Percentiles rank a stretch among this genome's conserved stretches.
These are phyloP conservation scores for Rhinocladiella similis DNA, from an alignment of 2,329 filamentous ascomycete genomes.

Conservation along the genomic window DNA sequence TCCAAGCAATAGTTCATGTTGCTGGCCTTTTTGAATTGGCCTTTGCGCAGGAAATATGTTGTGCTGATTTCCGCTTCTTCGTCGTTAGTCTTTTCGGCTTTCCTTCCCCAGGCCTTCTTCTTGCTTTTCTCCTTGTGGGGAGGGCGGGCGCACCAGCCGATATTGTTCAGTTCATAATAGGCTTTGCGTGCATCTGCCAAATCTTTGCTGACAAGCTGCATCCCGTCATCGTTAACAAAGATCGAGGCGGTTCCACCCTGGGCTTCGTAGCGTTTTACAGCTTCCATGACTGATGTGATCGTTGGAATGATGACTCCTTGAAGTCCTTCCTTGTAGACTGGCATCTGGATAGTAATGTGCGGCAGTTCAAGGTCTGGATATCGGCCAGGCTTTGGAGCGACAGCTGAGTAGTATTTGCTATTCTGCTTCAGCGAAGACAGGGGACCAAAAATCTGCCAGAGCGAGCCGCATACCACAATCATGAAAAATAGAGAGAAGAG, in stretches of 20 bases:
- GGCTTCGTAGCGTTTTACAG: slow-evolving; percentile 62
- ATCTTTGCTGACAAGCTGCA: slow-evolving; percentile 34
- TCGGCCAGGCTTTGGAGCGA: slow-evolving; percentile 17
- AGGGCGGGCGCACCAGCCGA: slow-evolving; percentile 20
- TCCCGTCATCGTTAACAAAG: slow-evolving; percentile 40
- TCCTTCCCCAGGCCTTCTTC: slow-evolving; percentile 7
- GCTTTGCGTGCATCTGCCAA: slow-evolving; percentile 3
- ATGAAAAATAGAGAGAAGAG: slow-evolving; percentile 51
- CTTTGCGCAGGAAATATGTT: slow-evolving; percentile 36
- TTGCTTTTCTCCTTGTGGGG: slow-evolving; percentile 5
- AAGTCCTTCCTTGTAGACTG: slow-evolving; percentile 83
- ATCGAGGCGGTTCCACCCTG: slow-evolving; percentile 42
- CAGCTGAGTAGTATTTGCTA: slow-evolving; percentile 46
- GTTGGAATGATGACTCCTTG: slow-evolving; percentile 63
- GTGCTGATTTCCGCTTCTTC: background rate
- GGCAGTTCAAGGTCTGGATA: slow-evolving; percentile 55
- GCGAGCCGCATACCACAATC: slow-evolving; percentile 48
- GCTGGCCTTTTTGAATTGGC: slow-evolving; percentile 17
- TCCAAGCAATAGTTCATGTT: slow-evolving; percentile 16
- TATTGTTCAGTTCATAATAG: background rate
- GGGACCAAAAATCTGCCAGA: slow-evolving; percentile 54
- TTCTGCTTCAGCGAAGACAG: slow-evolving; percentile 46
- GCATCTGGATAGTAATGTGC: slow-evolving; percentile 73
- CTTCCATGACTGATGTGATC: slow-evolving; percentile 55
- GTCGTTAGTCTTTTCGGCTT: background rate